Evolutionary conservation across 768 basidiomycete species (phyloP).

Genomic region (Macrolepiota dolichaula): DNA sequence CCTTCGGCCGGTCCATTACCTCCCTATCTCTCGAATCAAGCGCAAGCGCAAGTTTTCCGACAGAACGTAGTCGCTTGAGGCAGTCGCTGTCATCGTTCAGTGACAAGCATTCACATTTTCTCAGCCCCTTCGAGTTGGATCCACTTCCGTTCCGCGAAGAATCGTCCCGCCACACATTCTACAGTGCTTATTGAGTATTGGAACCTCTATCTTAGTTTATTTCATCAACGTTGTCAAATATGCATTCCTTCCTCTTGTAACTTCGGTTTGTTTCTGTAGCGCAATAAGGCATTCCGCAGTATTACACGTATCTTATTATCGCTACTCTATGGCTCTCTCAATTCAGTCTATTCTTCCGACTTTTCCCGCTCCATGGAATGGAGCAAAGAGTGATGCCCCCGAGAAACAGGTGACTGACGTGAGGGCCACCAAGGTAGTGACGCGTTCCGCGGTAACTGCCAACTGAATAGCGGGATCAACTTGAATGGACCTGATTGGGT

Average conservation of each 20-base stretch:
- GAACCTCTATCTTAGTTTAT: constrained; percentile 24
- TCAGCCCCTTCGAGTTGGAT: constrained; percentile 66
- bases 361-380: background rate
- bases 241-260: constrained; percentile 17
- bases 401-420: background rate
- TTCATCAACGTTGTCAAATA: constrained; percentile 18
- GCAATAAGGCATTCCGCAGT: constrained; percentile 8
- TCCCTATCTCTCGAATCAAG: constrained; percentile 52
- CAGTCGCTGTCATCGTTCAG: constrained; percentile 56
- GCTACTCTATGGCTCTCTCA: constrained; percentile 10
- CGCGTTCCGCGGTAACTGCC: constrained; percentile 2
- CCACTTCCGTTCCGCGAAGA: constrained; percentile 66
- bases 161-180: constrained; percentile 26
- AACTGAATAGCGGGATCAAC: background rate
- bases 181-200: constrained; percentile 52
- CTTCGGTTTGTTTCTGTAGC: constrained; percentile 5
- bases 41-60: constrained; percentile 42
- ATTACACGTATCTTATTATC: constrained; percentile 9
- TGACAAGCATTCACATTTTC: constrained; percentile 55
- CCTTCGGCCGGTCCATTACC: constrained; percentile 53
- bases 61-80: constrained; percentile 46
- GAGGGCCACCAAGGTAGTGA: background rate
- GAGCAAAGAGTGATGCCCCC: background rate
- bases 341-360: constrained; percentile 6
- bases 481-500: background rate